phyloP scores from a whole-genome alignment of 1,284 basidiomycete species.

The Tetrapyrgos nigripes region DNA sequence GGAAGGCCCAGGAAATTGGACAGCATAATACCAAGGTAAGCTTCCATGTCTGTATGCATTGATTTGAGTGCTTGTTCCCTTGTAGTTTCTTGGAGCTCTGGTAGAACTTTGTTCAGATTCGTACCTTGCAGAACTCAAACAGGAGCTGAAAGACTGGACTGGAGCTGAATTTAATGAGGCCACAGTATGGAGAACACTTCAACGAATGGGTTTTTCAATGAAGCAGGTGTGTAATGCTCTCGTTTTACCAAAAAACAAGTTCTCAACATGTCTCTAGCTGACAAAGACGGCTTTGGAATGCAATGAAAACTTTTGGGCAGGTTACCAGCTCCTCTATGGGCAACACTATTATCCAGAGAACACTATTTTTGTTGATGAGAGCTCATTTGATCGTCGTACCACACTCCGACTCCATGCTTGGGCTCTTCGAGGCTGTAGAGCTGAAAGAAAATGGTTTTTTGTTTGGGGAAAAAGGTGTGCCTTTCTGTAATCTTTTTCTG shows the following conservation, averaged over 20 bases:
- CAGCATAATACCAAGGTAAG: neutral
- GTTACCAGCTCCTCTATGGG: slow-evolving; percentile 5
- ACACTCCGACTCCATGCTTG: slow-evolving; percentile 22
- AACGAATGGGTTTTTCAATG: slow-evolving; percentile 16
- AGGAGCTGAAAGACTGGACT: neutral
- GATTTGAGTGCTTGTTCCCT: neutral
- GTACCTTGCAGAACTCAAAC: slow-evolving; percentile 6
- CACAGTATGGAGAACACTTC: slow-evolving; percentile 22
- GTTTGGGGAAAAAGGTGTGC: slow-evolving; percentile 29
- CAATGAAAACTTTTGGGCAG: neutral
- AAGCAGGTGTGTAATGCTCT: slow-evolving; percentile 20
- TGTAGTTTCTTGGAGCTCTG: slow-evolving; percentile 1
- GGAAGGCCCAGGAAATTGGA: neutral
- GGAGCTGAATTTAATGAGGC: neutral
- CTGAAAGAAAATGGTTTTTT: slow-evolving; percentile 24
- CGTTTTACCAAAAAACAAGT: neutral
- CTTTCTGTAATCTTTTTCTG: slow-evolving; percentile 17
- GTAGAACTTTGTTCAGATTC: neutral
- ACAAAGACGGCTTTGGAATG: slow-evolving; percentile 12
- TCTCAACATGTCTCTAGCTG: slow-evolving; percentile 7
- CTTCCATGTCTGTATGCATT: neutral
- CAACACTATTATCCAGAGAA: slow-evolving; percentile 7
- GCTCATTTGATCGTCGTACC: slow-evolving; percentile 21
- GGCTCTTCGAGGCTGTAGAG: slow-evolving; percentile 27
- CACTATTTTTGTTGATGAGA: slow-evolving; percentile 22